These are phyloP conservation scores for Trapa incisa DNA, from an alignment of 345 rosid genomes.

Conservation along the genomic window DNA sequence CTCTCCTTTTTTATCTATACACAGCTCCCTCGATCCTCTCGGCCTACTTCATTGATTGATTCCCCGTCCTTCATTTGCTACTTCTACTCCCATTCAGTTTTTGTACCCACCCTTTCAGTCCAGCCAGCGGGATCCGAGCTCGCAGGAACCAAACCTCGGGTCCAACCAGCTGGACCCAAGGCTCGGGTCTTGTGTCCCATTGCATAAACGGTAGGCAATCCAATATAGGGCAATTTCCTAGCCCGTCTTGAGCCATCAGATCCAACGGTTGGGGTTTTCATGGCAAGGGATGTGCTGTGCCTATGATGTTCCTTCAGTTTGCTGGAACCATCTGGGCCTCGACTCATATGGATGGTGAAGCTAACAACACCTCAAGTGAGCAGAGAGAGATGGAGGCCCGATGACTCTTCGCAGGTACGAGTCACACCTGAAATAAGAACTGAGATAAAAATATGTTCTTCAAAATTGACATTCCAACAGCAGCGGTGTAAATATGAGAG, in stretches of 20 bases:
- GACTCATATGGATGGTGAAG: not conserved
- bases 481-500: not conserved
- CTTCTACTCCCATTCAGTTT: no score
- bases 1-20: no score
- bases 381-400: not conserved
- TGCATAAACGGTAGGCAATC: no score
- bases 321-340: not conserved
- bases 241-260: not conserved
- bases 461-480: constrained; percentile 1
- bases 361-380: no score
- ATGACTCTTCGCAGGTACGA: not conserved
- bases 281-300: not conserved
- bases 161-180: no score
- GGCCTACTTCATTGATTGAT: no score
- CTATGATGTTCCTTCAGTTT: not conserved
- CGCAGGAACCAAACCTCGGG: no score
- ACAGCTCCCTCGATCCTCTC: no score
- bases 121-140: no score
- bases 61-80: no score
- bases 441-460: not conserved
- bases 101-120: no score
- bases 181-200: no score
- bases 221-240: not conserved
- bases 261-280: not conserved
- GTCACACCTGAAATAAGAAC: not conserved